Conservation (phyloP, 495 filamentous ascomycete genomes). For the Podospora bellae-mahoneyi region DNA sequence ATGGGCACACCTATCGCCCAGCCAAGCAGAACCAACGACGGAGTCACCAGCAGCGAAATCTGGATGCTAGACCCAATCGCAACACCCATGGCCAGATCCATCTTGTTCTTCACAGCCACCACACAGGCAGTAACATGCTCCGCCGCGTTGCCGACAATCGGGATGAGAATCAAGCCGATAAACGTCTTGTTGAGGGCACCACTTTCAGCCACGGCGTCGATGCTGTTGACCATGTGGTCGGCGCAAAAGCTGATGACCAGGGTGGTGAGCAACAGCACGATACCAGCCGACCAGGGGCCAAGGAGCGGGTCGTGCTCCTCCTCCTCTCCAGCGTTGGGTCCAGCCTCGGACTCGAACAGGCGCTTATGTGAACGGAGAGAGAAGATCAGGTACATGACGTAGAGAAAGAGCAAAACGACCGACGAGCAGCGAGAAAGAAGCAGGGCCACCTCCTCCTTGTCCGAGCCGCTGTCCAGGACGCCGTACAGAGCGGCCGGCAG, state of each 20-base stretch:
- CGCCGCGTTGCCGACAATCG: constrained; percentile 95
- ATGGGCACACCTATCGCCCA: constrained; percentile 78
- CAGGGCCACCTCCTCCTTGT: constrained; percentile 62
- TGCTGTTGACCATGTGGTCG: constrained; percentile 89
- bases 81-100: constrained; percentile 93
- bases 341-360: constrained; percentile 69
- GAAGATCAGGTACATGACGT: constrained; percentile 87
- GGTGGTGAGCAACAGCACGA: constrained; percentile 73
- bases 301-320: constrained; percentile 56
- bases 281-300: constrained; percentile 65
- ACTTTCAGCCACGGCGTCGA: constrained; percentile 79
- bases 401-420: constrained; percentile 83
- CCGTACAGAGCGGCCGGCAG: constrained; percentile 73
- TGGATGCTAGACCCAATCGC: constrained; percentile 92
- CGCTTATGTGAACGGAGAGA: constrained; percentile 77
- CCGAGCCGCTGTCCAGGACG: constrained; percentile 38
- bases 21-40: constrained; percentile 83
- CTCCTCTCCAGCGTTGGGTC: constrained; percentile 33
- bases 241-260: constrained; percentile 85
- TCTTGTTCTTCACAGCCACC: constrained; percentile 91
- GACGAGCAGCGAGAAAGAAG: constrained; percentile 85
- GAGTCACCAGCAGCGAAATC: constrained; percentile 90
- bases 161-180: constrained; percentile 90
- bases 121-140: constrained; percentile 95
- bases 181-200: constrained; percentile 92